phyloP scores from a whole-genome alignment of 192 early-diverging fungal species.

The Entomortierella beljakovae region DNA sequence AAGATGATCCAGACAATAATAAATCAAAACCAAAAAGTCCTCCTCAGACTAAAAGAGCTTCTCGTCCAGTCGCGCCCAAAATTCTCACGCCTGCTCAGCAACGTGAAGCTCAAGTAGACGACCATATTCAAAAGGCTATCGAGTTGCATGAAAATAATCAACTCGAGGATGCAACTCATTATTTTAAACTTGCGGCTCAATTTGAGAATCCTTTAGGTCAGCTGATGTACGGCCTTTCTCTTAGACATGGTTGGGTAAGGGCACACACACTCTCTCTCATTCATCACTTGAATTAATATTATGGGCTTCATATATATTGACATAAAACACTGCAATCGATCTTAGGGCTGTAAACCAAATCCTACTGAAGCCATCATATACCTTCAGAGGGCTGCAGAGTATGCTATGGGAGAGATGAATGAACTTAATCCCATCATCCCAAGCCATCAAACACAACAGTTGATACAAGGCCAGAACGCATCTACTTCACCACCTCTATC shows the following conservation, averaged over 20 bases:
- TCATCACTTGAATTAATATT: no score
- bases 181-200: slow-evolving; percentile 77
- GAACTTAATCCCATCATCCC: slow-evolving; percentile 53
- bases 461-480: not conserved
- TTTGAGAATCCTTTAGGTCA: slow-evolving; percentile 76
- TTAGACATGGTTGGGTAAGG: slow-evolving; percentile 84
- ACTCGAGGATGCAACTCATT: slow-evolving; percentile 77
- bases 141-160: slow-evolving; percentile 79
- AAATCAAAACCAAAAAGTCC: not conserved
- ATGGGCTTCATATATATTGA: no score
- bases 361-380: slow-evolving; percentile 77
- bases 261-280: not conserved
- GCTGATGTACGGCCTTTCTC: slow-evolving; percentile 82
- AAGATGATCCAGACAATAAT: not conserved
- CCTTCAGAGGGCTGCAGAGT: slow-evolving; percentile 79
- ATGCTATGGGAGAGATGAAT: slow-evolving; percentile 67
- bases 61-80: not conserved
- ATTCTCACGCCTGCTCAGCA: slow-evolving; percentile 38
- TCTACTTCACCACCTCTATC: not conserved
- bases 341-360: slow-evolving; percentile 72
- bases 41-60: slow-evolving; percentile 1
- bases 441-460: not conserved
- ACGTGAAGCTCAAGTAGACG: slow-evolving; percentile 61
- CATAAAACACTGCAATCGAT: not conserved
- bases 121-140: slow-evolving; percentile 75